Conservation (phyloP, 257 asterid genomes). For the Orobanche coerulescens region DNA sequence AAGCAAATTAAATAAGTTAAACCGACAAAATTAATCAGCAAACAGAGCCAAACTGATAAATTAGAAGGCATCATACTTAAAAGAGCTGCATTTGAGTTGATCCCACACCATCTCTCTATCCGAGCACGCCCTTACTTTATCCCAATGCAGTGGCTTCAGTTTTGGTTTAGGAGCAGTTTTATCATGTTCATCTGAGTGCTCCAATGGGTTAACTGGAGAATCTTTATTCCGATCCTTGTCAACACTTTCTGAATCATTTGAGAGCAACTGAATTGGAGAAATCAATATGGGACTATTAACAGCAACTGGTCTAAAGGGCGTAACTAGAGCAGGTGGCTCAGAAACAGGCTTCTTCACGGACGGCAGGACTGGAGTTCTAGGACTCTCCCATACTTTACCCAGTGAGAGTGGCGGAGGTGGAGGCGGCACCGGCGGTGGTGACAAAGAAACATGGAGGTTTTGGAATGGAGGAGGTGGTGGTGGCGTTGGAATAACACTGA, state of each 20-base stretch:
- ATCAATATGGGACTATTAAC: slow-evolving; percentile 38
- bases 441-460: slow-evolving; percentile 4
- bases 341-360: slow-evolving; percentile 28
- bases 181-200: slow-evolving; percentile 29
- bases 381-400: slow-evolving; percentile 52
- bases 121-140: slow-evolving; percentile 95
- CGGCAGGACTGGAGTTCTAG: slow-evolving; percentile 37
- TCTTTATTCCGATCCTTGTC: slow-evolving; percentile 23
- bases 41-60: not conserved
- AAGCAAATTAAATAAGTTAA: not conserved
- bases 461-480: slow-evolving; percentile 44
- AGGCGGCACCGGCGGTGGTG: slow-evolving; percentile 20
- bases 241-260: slow-evolving; percentile 19
- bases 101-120: slow-evolving; percentile 99
- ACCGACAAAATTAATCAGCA: not conserved
- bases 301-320: slow-evolving; percentile 41
- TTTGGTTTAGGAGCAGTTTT: slow-evolving; percentile 66
- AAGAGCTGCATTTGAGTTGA: slow-evolving; percentile 87
- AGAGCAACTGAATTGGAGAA: slow-evolving; percentile 56
- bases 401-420: slow-evolving; percentile 31
- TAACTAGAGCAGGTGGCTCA: slow-evolving; percentile 39
- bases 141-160: slow-evolving; percentile 96
- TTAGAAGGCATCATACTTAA: slow-evolving; percentile 47
- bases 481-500: slow-evolving; percentile 30
- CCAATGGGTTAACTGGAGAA: slow-evolving; percentile 13